Base-by-base conservation (phyloP, 768 basidiomycete species). In the Psilocybe sp. region DNA sequence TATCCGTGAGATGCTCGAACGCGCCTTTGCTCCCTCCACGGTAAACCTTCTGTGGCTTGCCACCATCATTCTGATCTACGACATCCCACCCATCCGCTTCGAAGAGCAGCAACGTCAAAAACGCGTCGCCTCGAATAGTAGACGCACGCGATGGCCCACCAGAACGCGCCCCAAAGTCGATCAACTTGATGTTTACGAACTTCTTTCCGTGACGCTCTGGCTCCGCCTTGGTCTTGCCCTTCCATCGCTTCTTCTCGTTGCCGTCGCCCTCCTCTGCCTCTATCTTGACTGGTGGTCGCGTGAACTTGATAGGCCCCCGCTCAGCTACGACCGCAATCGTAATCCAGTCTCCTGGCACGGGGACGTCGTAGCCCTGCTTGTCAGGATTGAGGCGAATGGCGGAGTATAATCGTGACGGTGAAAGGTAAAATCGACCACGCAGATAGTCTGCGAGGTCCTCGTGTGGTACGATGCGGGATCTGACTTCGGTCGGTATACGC, bases 241-340 rank as follows among this genome's bases (percentile, higher is more conserved):
- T 73, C 45, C 58, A 62, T 31, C 62, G 67, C 52, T 64, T 65
- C 47, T 69, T 70, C 37, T 40, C 44, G 12, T 65, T 60, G 11
- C 65, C 70, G 2, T 71, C 71, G 14, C 69, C 71, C 5, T 74
- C 77, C 42, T 81, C 78, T 20, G 72, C 73, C 31, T 68, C 78
- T 6, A 79, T 64, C 11, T 76, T 63, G 15, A 86, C 81, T 43
- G 87, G 87, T 28, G 86, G 84, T 50, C 78, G 80, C 41, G 77
- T 90, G 57, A 84, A 79, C 55, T 80, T 84, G 62, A 95, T 73
- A 6, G 85, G 86, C 2, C 92, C 86, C 16, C 93, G 82, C 64
- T 96, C 92, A 2, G 94, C 96, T 12, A 99, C 84, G 4, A 98
- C 95, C 2, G 92, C 96, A 41, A 99, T 91, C 5, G 94, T 95